Percentiles rank a stretch among this genome's conserved stretches.
Conservation (phyloP, 2,329 filamentous ascomycete species). For the Colletotrichum incanum region DNA sequence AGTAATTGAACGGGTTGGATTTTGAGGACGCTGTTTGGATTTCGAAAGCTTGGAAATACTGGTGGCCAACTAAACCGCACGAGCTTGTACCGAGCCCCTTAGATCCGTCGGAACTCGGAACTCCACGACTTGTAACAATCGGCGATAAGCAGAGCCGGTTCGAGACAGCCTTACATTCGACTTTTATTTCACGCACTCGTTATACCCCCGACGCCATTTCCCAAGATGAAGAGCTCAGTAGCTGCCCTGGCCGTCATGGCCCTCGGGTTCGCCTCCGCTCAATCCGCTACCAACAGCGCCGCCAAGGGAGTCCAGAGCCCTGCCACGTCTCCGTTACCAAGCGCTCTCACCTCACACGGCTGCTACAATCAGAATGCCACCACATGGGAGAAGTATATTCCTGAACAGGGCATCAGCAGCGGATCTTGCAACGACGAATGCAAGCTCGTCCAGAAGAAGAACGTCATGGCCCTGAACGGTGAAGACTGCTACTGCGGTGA, state of each 20-base stretch:
- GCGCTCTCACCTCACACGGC: slow-evolving; percentile 63
- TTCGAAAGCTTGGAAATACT: slow-evolving; percentile 15
- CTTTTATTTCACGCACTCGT: slow-evolving; percentile 14
- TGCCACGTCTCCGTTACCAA: slow-evolving; percentile 53
- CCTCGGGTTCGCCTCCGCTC: slow-evolving; percentile 35
- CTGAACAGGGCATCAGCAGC: slow-evolving; percentile 50
- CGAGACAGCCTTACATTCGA: slow-evolving; percentile 20
- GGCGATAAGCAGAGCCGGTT: slow-evolving; percentile 28
- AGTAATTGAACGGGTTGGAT: slow-evolving; percentile 21
- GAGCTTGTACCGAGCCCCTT: slow-evolving; percentile 9
- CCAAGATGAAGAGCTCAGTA: slow-evolving; percentile 38
- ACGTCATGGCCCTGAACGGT: slow-evolving; percentile 75
- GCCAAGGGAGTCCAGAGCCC: slow-evolving; percentile 52
- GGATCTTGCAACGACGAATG: slow-evolving; percentile 58
- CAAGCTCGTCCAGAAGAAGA: slow-evolving; percentile 51
- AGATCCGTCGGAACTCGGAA: slow-evolving; percentile 15
- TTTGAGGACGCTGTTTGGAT: slow-evolving; percentile 10
- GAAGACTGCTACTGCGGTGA: slow-evolving; percentile 83
- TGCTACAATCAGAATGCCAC: slow-evolving; percentile 63
- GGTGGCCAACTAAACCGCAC: slow-evolving; percentile 14
- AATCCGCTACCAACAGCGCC: slow-evolving; percentile 22
- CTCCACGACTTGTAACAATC: slow-evolving; percentile 12
- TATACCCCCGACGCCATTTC: slow-evolving; percentile 16
- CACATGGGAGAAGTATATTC: slow-evolving; percentile 52
- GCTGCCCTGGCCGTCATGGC: slow-evolving; percentile 38